Base-by-base conservation (phyloP, 176 grass and related monocot species). In the Cocos nucifera region DNA sequence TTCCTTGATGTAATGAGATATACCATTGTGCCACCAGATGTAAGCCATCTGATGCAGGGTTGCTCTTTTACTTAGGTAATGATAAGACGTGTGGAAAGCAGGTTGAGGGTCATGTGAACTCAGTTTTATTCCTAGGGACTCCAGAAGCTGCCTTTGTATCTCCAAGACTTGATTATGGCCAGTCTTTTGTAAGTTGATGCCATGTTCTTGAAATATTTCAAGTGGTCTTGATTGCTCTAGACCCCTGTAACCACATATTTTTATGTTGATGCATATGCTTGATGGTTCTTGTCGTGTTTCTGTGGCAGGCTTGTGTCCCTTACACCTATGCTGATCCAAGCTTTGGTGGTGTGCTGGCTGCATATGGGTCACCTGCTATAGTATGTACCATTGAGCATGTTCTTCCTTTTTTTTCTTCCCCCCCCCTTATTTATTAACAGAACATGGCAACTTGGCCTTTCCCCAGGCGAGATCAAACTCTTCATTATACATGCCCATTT, bases 111-210 rank as follows among this genome's bases (percentile, higher is more conserved):
- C 65, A n/a, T 4, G 17, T 22, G 58, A 77, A 71, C 6, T 55
- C 76, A 21, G 29, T 53, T 39, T 17, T 82, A 54, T 83, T 64
- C 54, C 54, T 80, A 68, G 79, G 69, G 32, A 77, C 64, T 27
- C 57, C 59, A 77, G 87, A 76, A 67, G 53, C 51, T 70, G 55
- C 58, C 50, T 79, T 76, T 66, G 44, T 54, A 15, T 17, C 69
- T 20, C 65, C 65, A 60, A 82, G 77, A 22, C 4, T 80, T 52
- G 50, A 77, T 57, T 71, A 69, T 64, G 82, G 3, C 61, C 73
- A 76, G 58, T 68, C 86, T 39, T 79, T 83, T 65, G 87, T 90
- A 86, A 90, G 87, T 71, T 71, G 19, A 53, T 71, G 4, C 32
- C 53, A 64, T 57, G 10, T 44, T 44, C 35, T 44, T 44, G 35